Evolutionary conservation across 768 basidiomycete genomes (phyloP).

Genomic region (Vishniacozyma victoriae): DNA sequence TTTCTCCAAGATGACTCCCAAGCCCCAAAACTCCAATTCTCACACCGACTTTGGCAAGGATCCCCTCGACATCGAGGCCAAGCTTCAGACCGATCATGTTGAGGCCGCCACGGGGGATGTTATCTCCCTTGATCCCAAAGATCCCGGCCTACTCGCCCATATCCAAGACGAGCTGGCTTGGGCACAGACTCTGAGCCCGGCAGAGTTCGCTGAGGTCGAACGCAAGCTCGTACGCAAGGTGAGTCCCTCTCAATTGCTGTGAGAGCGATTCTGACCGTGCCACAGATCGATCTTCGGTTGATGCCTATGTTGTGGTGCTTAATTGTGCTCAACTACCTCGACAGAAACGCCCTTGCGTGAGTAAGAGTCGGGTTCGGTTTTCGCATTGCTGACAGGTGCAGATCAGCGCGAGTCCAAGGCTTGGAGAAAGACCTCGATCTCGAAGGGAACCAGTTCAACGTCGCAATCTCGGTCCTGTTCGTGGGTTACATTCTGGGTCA

Average conservation of each 20-base stretch:
- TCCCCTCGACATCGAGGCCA: conserved; percentile 10
- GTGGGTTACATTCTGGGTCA: conserved; percentile 34
- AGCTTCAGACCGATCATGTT: conserved; percentile 7
- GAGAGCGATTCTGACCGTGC: not conserved
- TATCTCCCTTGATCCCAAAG: not conserved
- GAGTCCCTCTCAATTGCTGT: not conserved
- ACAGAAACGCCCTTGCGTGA: conserved; percentile 32
- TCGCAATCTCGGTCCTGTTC: conserved; percentile 35
- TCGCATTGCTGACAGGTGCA: conserved; percentile 11
- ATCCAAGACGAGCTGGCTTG: conserved; percentile 16
- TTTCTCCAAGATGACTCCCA: too few relatives aligned
- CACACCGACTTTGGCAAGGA: too few relatives aligned
- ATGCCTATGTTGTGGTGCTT: conserved; percentile 22
- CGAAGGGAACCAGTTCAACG: conserved; percentile 22
- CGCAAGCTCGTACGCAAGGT: conserved; percentile 27
- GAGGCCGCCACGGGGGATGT: not conserved
- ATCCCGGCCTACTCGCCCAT: not conserved
- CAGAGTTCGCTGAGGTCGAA: conserved; percentile 13
- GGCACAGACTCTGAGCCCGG: conserved; percentile 6
- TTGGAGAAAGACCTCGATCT: conserved; percentile 32
- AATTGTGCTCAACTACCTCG: conserved; percentile 27
- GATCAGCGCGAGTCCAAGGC: conserved; percentile 29
- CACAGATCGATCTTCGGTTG: conserved; percentile 22
- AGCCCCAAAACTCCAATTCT: too few relatives aligned
- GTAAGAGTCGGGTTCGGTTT: not conserved